Percentiles rank a stretch among this genome's conserved stretches.
Conservation (phyloP, 805 yeast genomes). For the Sugiyamaella americana region DNA sequence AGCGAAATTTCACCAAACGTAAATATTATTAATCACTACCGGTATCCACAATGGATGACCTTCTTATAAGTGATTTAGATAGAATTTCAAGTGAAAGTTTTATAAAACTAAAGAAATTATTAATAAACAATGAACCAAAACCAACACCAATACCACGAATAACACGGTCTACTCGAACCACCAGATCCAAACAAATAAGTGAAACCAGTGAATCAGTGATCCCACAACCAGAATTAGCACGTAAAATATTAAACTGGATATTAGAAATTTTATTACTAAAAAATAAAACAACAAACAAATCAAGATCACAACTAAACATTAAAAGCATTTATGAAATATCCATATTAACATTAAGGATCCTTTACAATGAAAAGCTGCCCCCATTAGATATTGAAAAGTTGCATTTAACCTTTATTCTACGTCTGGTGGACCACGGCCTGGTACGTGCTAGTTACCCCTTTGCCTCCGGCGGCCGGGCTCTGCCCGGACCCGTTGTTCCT, state of each 20-base stretch:
- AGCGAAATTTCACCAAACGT: too few relatives aligned
- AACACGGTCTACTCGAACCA: background rate
- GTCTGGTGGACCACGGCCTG: conserved; percentile 7
- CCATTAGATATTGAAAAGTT: conserved; percentile 1
- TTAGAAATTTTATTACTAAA: background rate
- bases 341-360: background rate
- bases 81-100: background rate
- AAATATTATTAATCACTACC: too few relatives aligned
- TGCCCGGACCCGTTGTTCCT: too few relatives aligned
- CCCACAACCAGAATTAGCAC: background rate
- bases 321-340: background rate
- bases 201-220: too few relatives aligned
- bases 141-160: background rate
- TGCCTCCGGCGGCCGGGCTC: too few relatives aligned
- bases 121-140: background rate
- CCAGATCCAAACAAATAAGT: too few relatives aligned
- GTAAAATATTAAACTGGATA: background rate
- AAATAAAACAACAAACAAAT: background rate
- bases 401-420: conserved; percentile 8
- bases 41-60: background rate
- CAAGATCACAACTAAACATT: background rate
- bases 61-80: background rate
- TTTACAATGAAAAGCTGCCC: background rate
- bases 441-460: too few relatives aligned
- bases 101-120: too few relatives aligned